Conservation (phyloP, 2,329 filamentous ascomycete genomes). For the Dactylellina sp. region DNA sequence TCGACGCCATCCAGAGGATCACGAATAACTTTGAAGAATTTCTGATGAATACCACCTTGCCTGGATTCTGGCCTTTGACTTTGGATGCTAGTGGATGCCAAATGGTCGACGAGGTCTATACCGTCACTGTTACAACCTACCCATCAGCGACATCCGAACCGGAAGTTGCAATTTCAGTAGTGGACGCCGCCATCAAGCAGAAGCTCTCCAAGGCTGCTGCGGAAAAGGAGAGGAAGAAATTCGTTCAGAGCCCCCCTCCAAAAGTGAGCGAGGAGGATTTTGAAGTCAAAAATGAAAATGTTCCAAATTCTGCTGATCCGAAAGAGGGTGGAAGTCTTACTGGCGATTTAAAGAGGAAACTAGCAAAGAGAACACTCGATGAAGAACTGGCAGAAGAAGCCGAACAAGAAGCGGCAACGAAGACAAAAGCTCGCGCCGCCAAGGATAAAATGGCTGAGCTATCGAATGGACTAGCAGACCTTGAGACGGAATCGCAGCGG, state of each 20-base stretch:
- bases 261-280: constrained; percentile 45
- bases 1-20: constrained; percentile 87
- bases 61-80: constrained; percentile 82
- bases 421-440: background rate
- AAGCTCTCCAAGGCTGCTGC: constrained; percentile 2
- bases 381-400: constrained; percentile 16
- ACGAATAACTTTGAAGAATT: constrained; percentile 81
- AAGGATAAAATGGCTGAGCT: constrained; percentile 37
- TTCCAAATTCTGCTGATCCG: background rate
- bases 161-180: constrained; percentile 57
- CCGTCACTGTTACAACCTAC: constrained; percentile 38
- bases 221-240: background rate
- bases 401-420: constrained; percentile 1
- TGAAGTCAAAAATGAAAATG: constrained; percentile 9
- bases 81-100: constrained; percentile 86
- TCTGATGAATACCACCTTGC: constrained; percentile 77
- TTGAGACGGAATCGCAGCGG: constrained; percentile 26
- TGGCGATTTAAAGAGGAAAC: background rate
- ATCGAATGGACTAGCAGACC: constrained; percentile 35
- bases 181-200: constrained; percentile 5
- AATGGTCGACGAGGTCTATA: constrained; percentile 64
- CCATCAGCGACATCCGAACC: constrained; percentile 61
- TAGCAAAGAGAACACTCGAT: constrained; percentile 17
- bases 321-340: constrained; percentile 1
- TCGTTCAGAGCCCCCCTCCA: constrained; percentile 5